Evolutionary conservation across 352 stramenopile species (phyloP).

Genomic region (Pythium plurisporium): DNA sequence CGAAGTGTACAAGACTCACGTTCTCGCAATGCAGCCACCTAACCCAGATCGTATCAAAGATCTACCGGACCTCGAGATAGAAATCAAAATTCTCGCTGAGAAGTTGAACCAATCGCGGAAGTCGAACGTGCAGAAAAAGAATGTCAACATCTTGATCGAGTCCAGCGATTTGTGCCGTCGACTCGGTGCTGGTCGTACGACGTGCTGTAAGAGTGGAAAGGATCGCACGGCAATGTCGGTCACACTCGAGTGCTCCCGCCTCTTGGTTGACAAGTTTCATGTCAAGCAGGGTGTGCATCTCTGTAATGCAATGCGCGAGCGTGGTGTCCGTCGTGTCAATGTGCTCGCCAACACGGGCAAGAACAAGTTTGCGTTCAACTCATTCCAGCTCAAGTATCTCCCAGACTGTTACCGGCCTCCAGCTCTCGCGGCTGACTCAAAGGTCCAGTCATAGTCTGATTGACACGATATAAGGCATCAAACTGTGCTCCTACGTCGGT

Average conservation of each 20-base stretch:
- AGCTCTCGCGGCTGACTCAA: conserved; percentile 68
- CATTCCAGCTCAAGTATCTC: conserved; percentile 96
- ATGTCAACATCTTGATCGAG: conserved; percentile 83
- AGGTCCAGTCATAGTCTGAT: conserved; percentile 56
- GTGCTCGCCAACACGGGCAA: conserved; percentile 86
- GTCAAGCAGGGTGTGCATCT: conserved; percentile 84
- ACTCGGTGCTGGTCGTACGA: conserved; percentile 88
- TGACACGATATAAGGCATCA: neutral
- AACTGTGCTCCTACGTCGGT: neutral
- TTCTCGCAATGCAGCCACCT: conserved; percentile 18
- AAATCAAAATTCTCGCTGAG: conserved; percentile 52
- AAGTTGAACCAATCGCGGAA: conserved; percentile 54
- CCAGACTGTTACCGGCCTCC: conserved; percentile 91
- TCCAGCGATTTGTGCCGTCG: conserved; percentile 87
- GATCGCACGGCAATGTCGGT: conserved; percentile 97
- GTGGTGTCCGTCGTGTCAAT: conserved; percentile 78
- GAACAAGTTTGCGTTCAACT: conserved; percentile 96
- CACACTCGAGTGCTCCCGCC: conserved; percentile 92
- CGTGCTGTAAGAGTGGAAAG: conserved; percentile 98
- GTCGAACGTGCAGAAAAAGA: conserved; percentile 78
- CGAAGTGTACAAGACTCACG: conserved; percentile 65
- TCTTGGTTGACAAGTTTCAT: conserved; percentile 87
- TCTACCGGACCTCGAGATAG: conserved; percentile 44
- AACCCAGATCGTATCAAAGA: conserved; percentile 25
- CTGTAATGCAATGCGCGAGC: conserved; percentile 83